Conservation (phyloP, 345 rosid species). For the Eucalyptus erythrocorys region DNA sequence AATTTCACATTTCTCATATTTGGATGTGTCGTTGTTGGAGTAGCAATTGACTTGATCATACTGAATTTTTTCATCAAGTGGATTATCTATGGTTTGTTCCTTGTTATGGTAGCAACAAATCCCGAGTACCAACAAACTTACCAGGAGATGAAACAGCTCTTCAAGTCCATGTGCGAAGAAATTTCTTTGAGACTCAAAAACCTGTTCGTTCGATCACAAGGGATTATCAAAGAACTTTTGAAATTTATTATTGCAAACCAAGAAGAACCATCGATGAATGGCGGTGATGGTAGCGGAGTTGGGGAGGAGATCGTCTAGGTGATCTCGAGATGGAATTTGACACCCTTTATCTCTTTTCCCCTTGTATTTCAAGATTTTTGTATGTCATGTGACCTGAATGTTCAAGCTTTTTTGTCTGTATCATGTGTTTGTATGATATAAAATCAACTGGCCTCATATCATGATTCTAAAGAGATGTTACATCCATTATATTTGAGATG, state of each 20-base stretch:
- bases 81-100: background rate
- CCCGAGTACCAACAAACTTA: background rate
- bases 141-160: background rate
- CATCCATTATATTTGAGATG: too few species aligned
- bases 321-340: background rate
- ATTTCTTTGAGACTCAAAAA: background rate
- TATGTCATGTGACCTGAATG: too few species aligned
- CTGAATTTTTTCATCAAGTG: background rate
- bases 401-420: too few species aligned
- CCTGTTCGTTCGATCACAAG: background rate
- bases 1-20: background rate
- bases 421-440: too few species aligned
- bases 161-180: background rate
- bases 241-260: background rate
- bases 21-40: background rate
- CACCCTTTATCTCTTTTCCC: background rate
- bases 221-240: background rate
- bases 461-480: background rate
- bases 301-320: background rate
- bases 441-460: background rate
- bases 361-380: background rate
- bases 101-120: background rate
- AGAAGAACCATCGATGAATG: background rate
- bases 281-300: fast-evolving
- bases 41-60: background rate